These are phyloP conservation scores for Aulographum hederae DNA, from an alignment of 2,329 filamentous ascomycete species.

Conservation along the genomic window DNA sequence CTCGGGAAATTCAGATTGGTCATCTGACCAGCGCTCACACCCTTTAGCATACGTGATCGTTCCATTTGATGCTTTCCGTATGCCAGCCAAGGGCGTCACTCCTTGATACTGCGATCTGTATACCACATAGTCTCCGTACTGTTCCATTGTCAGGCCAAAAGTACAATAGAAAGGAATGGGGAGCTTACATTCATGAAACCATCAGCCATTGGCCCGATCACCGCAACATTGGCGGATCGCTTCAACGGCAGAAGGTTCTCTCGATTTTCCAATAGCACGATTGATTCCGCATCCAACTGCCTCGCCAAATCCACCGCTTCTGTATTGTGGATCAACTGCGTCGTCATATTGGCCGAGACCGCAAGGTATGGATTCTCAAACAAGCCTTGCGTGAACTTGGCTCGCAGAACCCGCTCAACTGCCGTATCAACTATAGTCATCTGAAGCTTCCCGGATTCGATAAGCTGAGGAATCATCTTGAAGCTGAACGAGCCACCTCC, in stretches of 20 bases:
- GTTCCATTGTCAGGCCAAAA: constrained; percentile 15
- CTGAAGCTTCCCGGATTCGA: constrained; percentile 41
- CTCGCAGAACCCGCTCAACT: constrained; percentile 44
- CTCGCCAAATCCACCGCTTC: constrained; percentile 42
- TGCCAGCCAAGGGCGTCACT: constrained; percentile 52
- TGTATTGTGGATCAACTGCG: constrained; percentile 41
- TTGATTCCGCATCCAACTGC: constrained; percentile 46
- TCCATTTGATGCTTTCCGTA: constrained; percentile 37
- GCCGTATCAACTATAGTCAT: constrained; percentile 44
- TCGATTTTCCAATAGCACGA: constrained; percentile 60
- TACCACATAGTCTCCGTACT: constrained; percentile 60
- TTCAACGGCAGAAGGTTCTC: constrained; percentile 42
- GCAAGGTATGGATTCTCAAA: constrained; percentile 53
- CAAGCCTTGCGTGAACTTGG: constrained; percentile 52
- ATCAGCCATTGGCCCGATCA: constrained; percentile 61
- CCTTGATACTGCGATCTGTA: constrained; percentile 44
- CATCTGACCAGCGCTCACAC: constrained; percentile 54
- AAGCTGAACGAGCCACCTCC: constrained; percentile 58
- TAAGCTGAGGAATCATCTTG: constrained; percentile 44
- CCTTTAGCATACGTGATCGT: constrained; percentile 49
- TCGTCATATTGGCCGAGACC: constrained; percentile 35
- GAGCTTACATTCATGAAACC: constrained; percentile 46
- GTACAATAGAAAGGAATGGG: constrained; percentile 12
- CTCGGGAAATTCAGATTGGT: constrained; percentile 47
- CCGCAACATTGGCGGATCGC: constrained; percentile 49